Percentiles rank a stretch among this genome's conserved stretches.
phyloP scores from a whole-genome alignment of 257 asterid species.

The Cruciata laevipes region DNA sequence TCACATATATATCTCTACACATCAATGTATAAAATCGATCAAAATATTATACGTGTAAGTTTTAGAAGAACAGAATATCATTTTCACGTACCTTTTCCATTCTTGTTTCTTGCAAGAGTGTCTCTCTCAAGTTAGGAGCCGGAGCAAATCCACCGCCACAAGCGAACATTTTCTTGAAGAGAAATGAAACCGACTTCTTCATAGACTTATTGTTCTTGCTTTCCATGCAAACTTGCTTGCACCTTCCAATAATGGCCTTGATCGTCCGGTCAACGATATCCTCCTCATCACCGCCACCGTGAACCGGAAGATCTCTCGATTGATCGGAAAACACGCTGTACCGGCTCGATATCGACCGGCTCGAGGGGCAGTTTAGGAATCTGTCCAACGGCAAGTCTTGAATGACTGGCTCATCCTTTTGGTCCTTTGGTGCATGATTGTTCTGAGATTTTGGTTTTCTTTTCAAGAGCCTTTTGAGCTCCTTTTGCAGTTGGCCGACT shows the following conservation, averaged over 20 bases:
- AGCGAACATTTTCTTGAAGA: constrained; percentile 76
- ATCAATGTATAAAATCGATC: no score
- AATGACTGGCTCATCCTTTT: constrained; percentile 8
- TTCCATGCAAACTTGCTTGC: constrained; percentile 63
- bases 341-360: constrained; percentile 52
- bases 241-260: constrained; percentile 73
- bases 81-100: constrained; percentile 72
- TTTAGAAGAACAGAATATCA: no score
- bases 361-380: constrained; percentile 91
- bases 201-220: constrained; percentile 45
- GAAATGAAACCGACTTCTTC: constrained; percentile 64
- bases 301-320: neutral
- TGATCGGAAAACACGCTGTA: constrained; percentile 43
- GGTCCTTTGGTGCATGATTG: neutral
- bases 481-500: constrained; percentile 62
- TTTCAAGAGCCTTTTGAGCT: constrained; percentile 49
- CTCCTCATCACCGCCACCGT: constrained; percentile 51
- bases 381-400: constrained; percentile 65
- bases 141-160: constrained; percentile 64
- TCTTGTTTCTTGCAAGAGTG: constrained; percentile 75
- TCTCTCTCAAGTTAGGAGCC: constrained; percentile 55
- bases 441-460: constrained; percentile 27
- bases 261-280: constrained; percentile 86
- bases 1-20: neutral
- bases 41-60: no score